Evolutionary conservation across 805 yeast species (phyloP), one percentile per base, ranked within the genome.

Genomic region (Wickerhamiella dianesei): DNA sequence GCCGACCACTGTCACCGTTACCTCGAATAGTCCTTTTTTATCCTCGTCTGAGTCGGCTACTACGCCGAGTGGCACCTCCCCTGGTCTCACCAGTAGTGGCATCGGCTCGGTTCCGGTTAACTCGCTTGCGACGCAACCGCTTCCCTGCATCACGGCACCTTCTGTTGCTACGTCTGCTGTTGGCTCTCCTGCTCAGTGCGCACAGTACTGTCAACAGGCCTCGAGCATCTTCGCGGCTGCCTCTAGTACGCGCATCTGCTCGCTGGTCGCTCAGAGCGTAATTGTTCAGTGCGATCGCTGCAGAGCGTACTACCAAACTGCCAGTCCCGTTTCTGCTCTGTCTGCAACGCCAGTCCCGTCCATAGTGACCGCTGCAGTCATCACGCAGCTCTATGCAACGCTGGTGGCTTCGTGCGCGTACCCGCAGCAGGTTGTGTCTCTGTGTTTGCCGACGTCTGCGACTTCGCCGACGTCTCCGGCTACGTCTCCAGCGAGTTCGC

Each of bases 71-170:
- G 64, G 64, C 64, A 61, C 64, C 62, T 35, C 45, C 17, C 37
- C 54, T 40, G 62, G 64, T 61, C 64, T 59, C 64, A 59, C 64
- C 42, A 59, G 64, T 59, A 56, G 62, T 56, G 49, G 59, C 50
- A 49, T 58, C 60, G 60, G 63, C 61, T 56, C 59, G 19, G n/a
- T 20, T 49, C 46, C 50, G 39, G 36, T 48, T 35, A 47, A 44
- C 37, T 45, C 48, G 14, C 29, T 48, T n/a, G 44, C 50, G 32
- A 20, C 50, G 4, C 47, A 46, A 35, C 47, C 17, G 46, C 52
- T 18, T 46, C 41, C 18, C 25, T 44, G 4, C 46, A 50, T 18
- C 49, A 48, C 17, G 50, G 52, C 4, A 41, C 50, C 12, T 32
- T 40, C 3, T 37, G 41, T 21, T 49, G 32, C 32, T 25, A 6